A percentile compares a stretch with the other conserved stretches of the same genome.
Conservation (phyloP, 179 eudicot species). For the Monotropa hypopitys region DNA sequence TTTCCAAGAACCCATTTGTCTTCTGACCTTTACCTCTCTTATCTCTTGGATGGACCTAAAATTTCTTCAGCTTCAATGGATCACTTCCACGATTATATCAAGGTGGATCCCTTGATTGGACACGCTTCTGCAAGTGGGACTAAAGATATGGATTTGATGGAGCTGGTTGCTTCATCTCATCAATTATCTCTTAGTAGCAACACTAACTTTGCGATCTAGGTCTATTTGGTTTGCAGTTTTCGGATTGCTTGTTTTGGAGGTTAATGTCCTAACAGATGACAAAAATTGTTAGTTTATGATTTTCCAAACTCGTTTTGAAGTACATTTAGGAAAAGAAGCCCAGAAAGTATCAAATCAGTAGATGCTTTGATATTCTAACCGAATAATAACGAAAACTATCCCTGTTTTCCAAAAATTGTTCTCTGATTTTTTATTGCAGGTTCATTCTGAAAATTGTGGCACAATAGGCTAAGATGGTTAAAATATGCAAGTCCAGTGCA, state of each 20-base stretch:
- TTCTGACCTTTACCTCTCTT: slow-evolving; percentile 23
- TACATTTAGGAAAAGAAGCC: background rate
- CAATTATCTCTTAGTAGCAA: slow-evolving; percentile 11
- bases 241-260: background rate
- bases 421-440: too few relatives aligned
- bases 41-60: slow-evolving; percentile 22
- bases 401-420: too few relatives aligned
- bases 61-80: slow-evolving; percentile 5
- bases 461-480: too few relatives aligned
- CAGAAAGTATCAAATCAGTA: background rate
- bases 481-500: too few relatives aligned
- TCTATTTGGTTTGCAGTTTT: background rate
- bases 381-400: too few relatives aligned
- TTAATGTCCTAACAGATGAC: background rate
- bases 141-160: slow-evolving; percentile 51
- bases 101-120: background rate
- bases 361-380: background rate
- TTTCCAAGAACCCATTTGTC: slow-evolving; percentile 5
- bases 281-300: background rate
- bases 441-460: too few relatives aligned
- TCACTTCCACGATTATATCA: background rate
- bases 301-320: background rate
- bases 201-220: background rate
- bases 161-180: slow-evolving; percentile 34
- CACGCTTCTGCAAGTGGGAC: slow-evolving; percentile 3